These are phyloP conservation scores for Alternaria sp. DNA, from an alignment of 2,329 filamentous ascomycete species.

Conservation along the genomic window DNA sequence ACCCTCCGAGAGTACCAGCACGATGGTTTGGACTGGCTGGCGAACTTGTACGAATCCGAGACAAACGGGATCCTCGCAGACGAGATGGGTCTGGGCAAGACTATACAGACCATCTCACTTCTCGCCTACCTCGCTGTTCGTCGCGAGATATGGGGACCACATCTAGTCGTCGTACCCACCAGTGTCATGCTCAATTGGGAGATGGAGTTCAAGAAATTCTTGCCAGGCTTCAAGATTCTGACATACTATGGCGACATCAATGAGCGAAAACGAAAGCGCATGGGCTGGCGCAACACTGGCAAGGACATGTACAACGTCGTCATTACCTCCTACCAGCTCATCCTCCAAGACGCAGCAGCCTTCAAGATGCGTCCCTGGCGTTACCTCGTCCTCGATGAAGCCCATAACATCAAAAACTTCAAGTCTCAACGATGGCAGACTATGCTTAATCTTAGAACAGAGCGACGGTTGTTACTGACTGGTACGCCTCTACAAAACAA, in stretches of 20 bases:
- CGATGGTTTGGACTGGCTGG: conserved; percentile 95
- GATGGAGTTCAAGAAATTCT: conserved; percentile 99
- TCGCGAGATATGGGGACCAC: conserved; percentile 92
- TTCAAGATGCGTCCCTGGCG: conserved; percentile 95
- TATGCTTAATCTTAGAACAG: conserved; percentile 90
- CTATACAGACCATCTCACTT: conserved; percentile 95
- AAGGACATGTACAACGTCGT: conserved; percentile 83
- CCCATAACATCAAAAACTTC: conserved; percentile 99
- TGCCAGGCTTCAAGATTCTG: conserved; percentile 95
- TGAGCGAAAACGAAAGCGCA: conserved; percentile 87
- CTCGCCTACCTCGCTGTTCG: conserved; percentile 90
- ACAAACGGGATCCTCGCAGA: conserved; percentile 97
- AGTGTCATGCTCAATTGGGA: conserved; percentile 99
- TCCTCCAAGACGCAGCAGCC: conserved; percentile 90
- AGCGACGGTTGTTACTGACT: conserved; percentile 83
- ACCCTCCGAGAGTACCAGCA: conserved; percentile 95
- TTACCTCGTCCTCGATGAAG: conserved; percentile 97
- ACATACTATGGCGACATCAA: conserved; percentile 96
- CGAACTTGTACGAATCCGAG: conserved; percentile 86
- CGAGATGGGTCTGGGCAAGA: conserved; percentile 98
- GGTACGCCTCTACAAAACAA: conserved; percentile 98
- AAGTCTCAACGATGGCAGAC: conserved; percentile 97
- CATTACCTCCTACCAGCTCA: conserved; percentile 96
- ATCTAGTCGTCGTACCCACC: conserved; percentile 94
- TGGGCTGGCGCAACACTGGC: conserved; percentile 92